Evolutionary conservation across 768 basidiomycete genomes (phyloP), one percentile per base, ranked within the genome.

Genomic region (Rhodocollybia butyracea): DNA sequence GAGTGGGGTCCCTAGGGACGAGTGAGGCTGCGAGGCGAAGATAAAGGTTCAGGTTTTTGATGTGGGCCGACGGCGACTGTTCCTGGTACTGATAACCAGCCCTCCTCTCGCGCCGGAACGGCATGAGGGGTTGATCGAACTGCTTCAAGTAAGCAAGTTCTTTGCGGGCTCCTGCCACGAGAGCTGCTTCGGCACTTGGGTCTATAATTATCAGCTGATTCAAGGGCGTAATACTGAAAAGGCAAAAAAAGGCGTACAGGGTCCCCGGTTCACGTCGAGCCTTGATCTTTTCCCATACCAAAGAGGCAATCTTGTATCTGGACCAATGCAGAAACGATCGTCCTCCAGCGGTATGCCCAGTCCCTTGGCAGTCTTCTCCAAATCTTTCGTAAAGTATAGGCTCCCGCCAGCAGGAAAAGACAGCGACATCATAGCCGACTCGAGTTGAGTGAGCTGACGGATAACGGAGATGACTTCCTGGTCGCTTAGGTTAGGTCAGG

Each of bases 221-320:
- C 52, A 56, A 65, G 38, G n/a, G n/a, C n/a, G n/a, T n/a, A n/a
- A n/a, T n/a, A 63, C 56, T 42, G 60, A 67, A 70, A 61, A 69
- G 60, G 64, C 47, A 68, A 59, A 66, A 59, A 72, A 63, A 19
- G 64, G 60, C 76, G 11, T 75, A 81, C 81, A 81, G 51, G 81
- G 79, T 75, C 80, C 79, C 57, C 81, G 64, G 55, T 76, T 60
- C 48, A 80, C 68, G 57, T 78, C 72, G 56, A 81, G 42, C 70
- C 75, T 64, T 57, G 76, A 68, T 56, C 80, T 76, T 65, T 75
- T 74, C 19, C 80, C 77, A 61, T 67, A 77, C 79, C 79, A 83
- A 64, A 81, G 17, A 62, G 26, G 61, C 58, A 75, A 42, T 2
- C 70, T 73, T 8, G 64, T 59, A 68, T 81, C 80, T 64, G 73